Evolutionary conservation across 306 rosid species (phyloP).

Genomic region (Fagus sylvatica): DNA sequence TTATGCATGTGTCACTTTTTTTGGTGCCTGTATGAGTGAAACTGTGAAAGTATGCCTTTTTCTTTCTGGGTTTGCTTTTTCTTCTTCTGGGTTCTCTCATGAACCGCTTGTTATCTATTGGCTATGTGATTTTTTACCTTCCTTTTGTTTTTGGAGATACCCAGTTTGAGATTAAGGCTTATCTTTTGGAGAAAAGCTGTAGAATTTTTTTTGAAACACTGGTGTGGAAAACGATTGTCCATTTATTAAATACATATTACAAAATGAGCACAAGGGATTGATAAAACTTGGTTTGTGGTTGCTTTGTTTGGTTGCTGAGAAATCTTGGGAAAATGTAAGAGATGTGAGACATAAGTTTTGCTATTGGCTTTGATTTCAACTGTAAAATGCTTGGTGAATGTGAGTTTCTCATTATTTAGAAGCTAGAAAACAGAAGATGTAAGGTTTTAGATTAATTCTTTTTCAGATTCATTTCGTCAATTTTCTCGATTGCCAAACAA

Average conservation of each 20-base stretch:
- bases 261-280: not conserved
- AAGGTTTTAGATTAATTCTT: slow-evolving; percentile 5
- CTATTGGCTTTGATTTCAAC: slow-evolving; percentile 2
- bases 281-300: not conserved
- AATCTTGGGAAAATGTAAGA: slow-evolving; percentile 9
- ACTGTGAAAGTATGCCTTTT: slow-evolving; percentile 1
- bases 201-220: no score
- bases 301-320: slow-evolving; percentile 23
- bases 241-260: not conserved
- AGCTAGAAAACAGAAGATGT: slow-evolving; percentile 14
- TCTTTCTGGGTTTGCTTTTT: slow-evolving; percentile 18
- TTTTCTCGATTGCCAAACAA: slow-evolving; percentile 14
- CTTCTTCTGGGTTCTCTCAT: slow-evolving; percentile 20
- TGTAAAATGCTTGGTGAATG: not conserved
- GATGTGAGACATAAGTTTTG: slow-evolving; percentile 1
- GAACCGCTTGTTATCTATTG: slow-evolving; percentile 16
- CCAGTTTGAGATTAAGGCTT: slow-evolving; percentile 6
- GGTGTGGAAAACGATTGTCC: no score
- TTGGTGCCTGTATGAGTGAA: not conserved
- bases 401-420: slow-evolving; percentile 4
- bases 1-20: not conserved
- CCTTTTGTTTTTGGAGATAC: not conserved
- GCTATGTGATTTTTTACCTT: slow-evolving; percentile 18
- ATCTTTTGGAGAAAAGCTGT: no score
- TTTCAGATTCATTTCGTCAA: slow-evolving; percentile 5